Evolutionary conservation across 192 early-diverging fungal genomes (phyloP).

Genomic region (Globomyces pollinis-pini): DNA sequence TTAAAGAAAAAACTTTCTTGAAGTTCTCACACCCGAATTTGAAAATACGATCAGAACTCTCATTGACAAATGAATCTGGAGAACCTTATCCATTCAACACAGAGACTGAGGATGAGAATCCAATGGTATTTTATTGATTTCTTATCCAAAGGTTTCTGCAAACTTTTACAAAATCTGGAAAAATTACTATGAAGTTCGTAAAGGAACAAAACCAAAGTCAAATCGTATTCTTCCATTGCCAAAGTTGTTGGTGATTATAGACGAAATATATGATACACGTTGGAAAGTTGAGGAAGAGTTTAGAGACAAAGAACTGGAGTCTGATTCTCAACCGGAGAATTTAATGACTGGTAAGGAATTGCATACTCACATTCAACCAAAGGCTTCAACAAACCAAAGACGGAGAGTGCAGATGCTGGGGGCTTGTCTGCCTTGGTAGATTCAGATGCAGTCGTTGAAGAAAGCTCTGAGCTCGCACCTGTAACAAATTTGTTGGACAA

Average conservation of each 20-base stretch:
- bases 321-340: background rate
- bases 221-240: conserved; percentile 16
- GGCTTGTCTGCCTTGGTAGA: too few relatives aligned
- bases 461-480: too few relatives aligned
- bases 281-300: conserved; percentile 25
- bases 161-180: conserved; percentile 30
- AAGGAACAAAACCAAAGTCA: conserved; percentile 22
- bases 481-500: too few relatives aligned
- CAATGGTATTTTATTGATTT: background rate
- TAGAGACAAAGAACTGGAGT: conserved; percentile 12
- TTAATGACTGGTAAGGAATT: too few relatives aligned
- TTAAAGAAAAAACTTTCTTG: conserved; percentile 17
- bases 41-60: conserved; percentile 27
- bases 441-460: too few relatives aligned
- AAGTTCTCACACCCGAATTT: conserved; percentile 18
- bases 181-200: conserved; percentile 32
- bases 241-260: conserved; percentile 29
- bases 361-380: too few relatives aligned
- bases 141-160: conserved; percentile 11
- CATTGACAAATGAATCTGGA: conserved; percentile 13
- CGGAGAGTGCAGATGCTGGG: too few relatives aligned
- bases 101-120: conserved; percentile 23
- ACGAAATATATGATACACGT: conserved; percentile 35
- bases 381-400: too few relatives aligned
- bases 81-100: background rate